These are phyloP conservation scores for Scorias spongiosa DNA, from an alignment of 2,329 filamentous ascomycete genomes.

Conservation along the genomic window DNA sequence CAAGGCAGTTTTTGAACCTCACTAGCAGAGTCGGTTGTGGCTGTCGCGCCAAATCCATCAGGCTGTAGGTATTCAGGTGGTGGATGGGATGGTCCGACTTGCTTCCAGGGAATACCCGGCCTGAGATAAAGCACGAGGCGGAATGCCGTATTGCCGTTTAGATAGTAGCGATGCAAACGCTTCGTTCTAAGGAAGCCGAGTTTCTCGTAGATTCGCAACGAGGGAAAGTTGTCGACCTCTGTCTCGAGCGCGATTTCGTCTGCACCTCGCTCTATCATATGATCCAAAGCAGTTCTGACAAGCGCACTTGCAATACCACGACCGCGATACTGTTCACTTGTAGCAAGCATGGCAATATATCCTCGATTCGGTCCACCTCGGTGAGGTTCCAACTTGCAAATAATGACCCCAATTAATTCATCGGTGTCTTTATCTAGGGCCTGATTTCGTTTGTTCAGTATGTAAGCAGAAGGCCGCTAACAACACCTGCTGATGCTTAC, in stretches of 20 bases:
- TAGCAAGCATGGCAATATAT: conserved; percentile 98
- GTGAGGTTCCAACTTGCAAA: conserved; percentile 89
- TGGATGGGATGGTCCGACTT: conserved; percentile 18
- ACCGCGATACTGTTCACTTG: conserved; percentile 62
- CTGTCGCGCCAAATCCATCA: background rate
- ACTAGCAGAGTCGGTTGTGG: background rate
- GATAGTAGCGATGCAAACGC: conserved; percentile 82
- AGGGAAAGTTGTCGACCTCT: conserved; percentile 79
- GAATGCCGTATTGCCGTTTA: conserved; percentile 93
- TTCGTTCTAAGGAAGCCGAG: conserved; percentile 87
- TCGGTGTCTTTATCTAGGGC: conserved; percentile 24
- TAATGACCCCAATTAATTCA: conserved; percentile 69
- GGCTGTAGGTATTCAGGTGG: conserved; percentile 1
- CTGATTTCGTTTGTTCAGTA: background rate
- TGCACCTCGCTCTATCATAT: conserved; percentile 69
- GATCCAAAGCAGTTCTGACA: conserved; percentile 79
- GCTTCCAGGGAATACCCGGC: conserved; percentile 34
- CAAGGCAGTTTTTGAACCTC: background rate
- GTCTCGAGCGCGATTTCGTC: conserved; percentile 95
- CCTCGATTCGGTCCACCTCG: conserved; percentile 73
- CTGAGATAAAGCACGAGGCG: conserved; percentile 71
- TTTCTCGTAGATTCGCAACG: conserved; percentile 83
- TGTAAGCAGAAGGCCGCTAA: too few species aligned
- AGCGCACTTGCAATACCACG: conserved; percentile 73
- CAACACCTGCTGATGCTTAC: conserved; percentile 29